Base-by-base conservation (phyloP, 176 grass and related monocot genomes). In the Eleusine coracana region DNA sequence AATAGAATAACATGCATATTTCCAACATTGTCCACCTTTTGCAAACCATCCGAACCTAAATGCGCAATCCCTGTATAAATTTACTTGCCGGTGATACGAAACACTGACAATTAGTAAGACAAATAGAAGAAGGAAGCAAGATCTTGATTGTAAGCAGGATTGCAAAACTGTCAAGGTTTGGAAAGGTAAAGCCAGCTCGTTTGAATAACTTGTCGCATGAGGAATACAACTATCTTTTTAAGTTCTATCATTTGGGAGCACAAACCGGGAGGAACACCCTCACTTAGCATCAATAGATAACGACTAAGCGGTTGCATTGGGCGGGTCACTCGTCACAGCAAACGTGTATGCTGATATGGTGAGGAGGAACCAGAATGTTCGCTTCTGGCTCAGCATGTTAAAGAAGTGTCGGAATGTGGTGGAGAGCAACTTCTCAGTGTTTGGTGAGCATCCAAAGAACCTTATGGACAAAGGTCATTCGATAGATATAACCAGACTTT, bases 161-260 rank as follows among this genome's bases (percentile, higher is more conserved):
- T n/a, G 20, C 18, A 58, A n/a, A 58, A 58, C 7, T n/a, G 7
- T 58, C 55, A 58, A 58, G 55, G 55, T 58, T 58, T 59, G 55
- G 55, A 20, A 59, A 7, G 55, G 55, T 59, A 58, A 17, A 54
- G 51, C 15, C 51, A 54, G 3, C 18, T 54, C 16, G 15, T 18
- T 3, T 54, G 51, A 54, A 58, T 58, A 49, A 38, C 16, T 84
- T 84, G 15, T 50, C 75, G 1, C 14, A 2, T 2, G 81, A 74
- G 58, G 87, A 84, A 59, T 88, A 68, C 3, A 79, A 48, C 39
- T 88, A 79, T 69, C 59, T 84, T 21, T 84, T 88, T 61, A 84
- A 74, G 68, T 50, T 56, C 68, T 88, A 12, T 69, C 81, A 7
- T 88, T 84, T 31, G 81, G 75, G 12, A 74, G 87, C 50, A 68